phyloP scores from a whole-genome alignment of 2,329 filamentous ascomycete genomes.

The Colletotrichum eremochloae region DNA sequence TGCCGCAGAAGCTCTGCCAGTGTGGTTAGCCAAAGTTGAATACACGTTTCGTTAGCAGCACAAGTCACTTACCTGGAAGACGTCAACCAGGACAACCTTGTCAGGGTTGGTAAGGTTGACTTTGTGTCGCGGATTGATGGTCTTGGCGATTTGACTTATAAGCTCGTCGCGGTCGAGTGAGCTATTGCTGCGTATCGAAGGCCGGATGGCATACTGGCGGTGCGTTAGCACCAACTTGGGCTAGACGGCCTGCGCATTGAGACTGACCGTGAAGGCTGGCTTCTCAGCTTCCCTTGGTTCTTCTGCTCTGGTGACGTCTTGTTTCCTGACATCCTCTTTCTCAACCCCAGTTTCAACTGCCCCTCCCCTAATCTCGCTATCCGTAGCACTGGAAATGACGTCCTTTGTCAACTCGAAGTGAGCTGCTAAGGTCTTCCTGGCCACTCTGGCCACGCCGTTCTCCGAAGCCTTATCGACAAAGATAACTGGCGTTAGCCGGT shows the following conservation, averaged over 20 bases:
- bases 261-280: constrained; percentile 59
- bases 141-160: constrained; percentile 77
- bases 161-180: constrained; percentile 75
- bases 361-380: constrained; percentile 42
- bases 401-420: constrained; percentile 67
- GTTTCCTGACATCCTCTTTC: constrained; percentile 17
- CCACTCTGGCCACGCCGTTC: constrained; percentile 75
- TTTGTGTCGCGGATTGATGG: constrained; percentile 76
- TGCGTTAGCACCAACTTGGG: not conserved
- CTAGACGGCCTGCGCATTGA: constrained; percentile 8
- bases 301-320: constrained; percentile 27
- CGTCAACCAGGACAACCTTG: constrained; percentile 82
- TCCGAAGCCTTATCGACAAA: constrained; percentile 75
- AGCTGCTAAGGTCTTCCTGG: constrained; percentile 70
- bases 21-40: constrained; percentile 18
- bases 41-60: not conserved
- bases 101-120: constrained; percentile 85
- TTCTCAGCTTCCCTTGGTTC: constrained; percentile 36
- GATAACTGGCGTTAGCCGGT: constrained; percentile 67
- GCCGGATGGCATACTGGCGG: constrained; percentile 83
- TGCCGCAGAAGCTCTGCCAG: constrained; percentile 77
- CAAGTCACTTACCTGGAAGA: constrained; percentile 76
- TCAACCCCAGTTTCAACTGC: too few species aligned
- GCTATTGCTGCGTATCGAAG: constrained; percentile 81
- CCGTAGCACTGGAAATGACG: constrained; percentile 29